Evolutionary conservation across 768 basidiomycete genomes (phyloP).

Genomic region (Collybiopsis luxurians): DNA sequence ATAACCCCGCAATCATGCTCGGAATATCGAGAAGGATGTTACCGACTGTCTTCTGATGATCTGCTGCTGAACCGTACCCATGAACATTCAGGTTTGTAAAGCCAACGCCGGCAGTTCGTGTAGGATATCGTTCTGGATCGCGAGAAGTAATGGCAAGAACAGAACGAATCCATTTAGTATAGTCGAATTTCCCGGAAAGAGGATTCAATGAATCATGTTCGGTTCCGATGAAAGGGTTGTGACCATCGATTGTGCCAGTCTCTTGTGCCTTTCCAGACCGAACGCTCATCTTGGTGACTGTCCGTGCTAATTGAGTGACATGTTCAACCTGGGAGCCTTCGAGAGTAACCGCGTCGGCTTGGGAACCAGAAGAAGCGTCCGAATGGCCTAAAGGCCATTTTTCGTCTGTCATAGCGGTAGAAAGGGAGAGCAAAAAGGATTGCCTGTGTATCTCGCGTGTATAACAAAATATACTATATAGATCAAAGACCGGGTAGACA

Average conservation of each 20-base stretch:
- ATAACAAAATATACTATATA: neutral
- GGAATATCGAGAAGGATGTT: slow-evolving; percentile 26
- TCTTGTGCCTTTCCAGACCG: neutral
- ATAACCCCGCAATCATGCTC: slow-evolving; percentile 8
- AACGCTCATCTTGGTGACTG: slow-evolving; percentile 5
- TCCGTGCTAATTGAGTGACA: slow-evolving; percentile 3
- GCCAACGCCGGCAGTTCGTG: slow-evolving; percentile 31
- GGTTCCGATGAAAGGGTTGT: slow-evolving; percentile 5
- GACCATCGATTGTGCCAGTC: neutral
- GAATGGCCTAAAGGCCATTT: neutral
- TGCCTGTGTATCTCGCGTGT: no score
- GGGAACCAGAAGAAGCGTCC: neutral
- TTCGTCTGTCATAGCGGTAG: neutral
- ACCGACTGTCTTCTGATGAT: slow-evolving; percentile 40
- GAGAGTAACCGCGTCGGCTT: neutral
- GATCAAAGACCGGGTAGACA: neutral
- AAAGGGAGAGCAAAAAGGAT: neutral
- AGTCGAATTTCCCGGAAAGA: slow-evolving; percentile 30
- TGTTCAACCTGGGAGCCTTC: neutral
- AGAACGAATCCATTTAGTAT: slow-evolving; percentile 27
- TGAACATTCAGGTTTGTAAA: slow-evolving; percentile 33
- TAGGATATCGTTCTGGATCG: slow-evolving; percentile 22
- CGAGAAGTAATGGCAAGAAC: slow-evolving; percentile 22
- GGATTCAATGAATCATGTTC: slow-evolving; percentile 25
- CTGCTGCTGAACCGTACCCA: slow-evolving; percentile 27